Evolutionary conservation across 192 early-diverging fungal genomes (phyloP), one percentile per base, ranked within the genome.

Genomic region (Coemansia sp.): DNA sequence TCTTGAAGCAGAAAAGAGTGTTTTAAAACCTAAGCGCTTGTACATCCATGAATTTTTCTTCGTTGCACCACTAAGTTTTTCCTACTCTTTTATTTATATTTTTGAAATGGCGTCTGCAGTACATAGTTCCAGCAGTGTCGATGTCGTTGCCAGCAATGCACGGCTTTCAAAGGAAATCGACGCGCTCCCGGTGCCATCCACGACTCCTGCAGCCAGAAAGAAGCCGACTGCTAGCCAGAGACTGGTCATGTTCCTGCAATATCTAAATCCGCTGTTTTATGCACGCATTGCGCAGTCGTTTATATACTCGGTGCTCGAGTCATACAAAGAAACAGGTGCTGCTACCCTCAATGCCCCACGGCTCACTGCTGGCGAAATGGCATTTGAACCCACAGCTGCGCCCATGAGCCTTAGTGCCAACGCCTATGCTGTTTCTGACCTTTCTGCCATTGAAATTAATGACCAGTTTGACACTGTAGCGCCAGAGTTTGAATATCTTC

Each of bases 211-310:
- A 18, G 34, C 18, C 32, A 52, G 48, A 60, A 62, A 48, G 16
- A 42, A 52, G 20, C 36, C 17, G 1, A 28, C 67, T 1, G 67
- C 65, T 6, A 64, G 60, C 29, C 52, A 72, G 25, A 72, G 56
- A 57, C 38, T 82, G 3, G 40, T 63, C 6, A 54, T 65, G 51
- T 52, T 82, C 2, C 48, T 82, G 34, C 73, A 73, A 22, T 82
- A 73, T 22, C 48, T 82, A 11, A 82, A 82, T 31, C 79, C 79
- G n/a, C 56, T 82, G 32, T 70, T 76, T 32, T 82, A 82, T 18
- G 79, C 73, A 17, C 73, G 79, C 18, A 22, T 82, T 42, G 73
- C 67, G 0, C 79, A 82, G 48, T 64, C 69, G 14, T 65, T 75
- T 34, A 64, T 80, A 25, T 48, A 67, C 54, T 66, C 73, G 4